Percentiles rank a stretch among this genome's conserved stretches.
phyloP scores from a whole-genome alignment of 768 basidiomycete genomes.

The Trametes maxima region DNA sequence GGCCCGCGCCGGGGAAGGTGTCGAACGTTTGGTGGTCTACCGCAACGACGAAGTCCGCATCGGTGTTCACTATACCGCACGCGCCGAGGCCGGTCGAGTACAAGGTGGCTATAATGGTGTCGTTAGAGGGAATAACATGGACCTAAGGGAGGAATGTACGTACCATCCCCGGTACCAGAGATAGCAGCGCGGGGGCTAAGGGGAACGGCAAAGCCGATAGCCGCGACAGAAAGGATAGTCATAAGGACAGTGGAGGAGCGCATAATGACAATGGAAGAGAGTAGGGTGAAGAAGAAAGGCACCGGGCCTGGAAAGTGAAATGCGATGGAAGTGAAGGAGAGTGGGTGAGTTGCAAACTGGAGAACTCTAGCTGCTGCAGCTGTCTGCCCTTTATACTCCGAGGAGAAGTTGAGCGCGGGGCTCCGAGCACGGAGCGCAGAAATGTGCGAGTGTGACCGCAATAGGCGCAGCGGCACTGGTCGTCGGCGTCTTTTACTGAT shows the following conservation, averaged over 20 bases:
- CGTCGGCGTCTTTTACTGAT: too few species aligned
- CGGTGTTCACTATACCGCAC: slow-evolving; percentile 40
- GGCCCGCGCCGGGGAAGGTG: slow-evolving; percentile 15
- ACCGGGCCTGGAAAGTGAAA: slow-evolving; percentile 9
- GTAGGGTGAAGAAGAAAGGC: slow-evolving; percentile 13
- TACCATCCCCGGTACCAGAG: slow-evolving; percentile 18
- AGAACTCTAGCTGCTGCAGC: slow-evolving; percentile 1
- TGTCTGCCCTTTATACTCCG: slow-evolving; percentile 2
- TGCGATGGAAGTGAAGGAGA: slow-evolving; percentile 17
- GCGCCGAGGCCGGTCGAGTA: slow-evolving; percentile 42
- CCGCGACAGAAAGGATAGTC: slow-evolving; percentile 12
- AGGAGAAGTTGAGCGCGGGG: neutral
- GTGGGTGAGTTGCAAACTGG: slow-evolving; percentile 23
- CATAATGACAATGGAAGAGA: slow-evolving; percentile 14
- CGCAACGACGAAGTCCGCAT: slow-evolving; percentile 37
- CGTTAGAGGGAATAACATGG: neutral
- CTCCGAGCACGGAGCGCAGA: neutral
- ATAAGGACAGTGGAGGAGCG: slow-evolving; percentile 20
- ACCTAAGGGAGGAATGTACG: neutral
- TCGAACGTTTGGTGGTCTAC: slow-evolving; percentile 39
- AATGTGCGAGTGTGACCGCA: neutral
- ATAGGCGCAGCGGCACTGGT: too few species aligned
- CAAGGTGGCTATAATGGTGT: slow-evolving; percentile 30
- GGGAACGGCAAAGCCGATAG: neutral
- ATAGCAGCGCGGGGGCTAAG: neutral